These are phyloP conservation scores for Yamadazyma takamatsuzukensis DNA, from an alignment of 805 yeast genomes.

Conservation along the genomic window DNA sequence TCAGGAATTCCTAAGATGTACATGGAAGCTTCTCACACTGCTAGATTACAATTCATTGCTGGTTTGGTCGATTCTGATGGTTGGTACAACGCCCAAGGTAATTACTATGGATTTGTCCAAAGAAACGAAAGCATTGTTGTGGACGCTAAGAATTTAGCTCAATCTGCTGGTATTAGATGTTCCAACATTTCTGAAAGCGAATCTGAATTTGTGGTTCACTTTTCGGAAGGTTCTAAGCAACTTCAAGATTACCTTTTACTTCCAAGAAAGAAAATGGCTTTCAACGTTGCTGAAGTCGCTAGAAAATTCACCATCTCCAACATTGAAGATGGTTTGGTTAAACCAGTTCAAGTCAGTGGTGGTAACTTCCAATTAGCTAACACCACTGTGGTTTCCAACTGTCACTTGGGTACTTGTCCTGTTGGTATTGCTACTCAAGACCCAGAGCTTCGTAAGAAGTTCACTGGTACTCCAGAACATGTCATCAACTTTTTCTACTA, in stretches of 20 bases:
- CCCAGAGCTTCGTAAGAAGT: slow-evolving; percentile 87
- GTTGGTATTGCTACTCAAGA: slow-evolving; percentile 99
- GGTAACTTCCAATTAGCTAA: slow-evolving; percentile 1
- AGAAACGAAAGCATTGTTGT: not conserved
- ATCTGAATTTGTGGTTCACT: not conserved
- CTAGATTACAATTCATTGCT: slow-evolving; percentile 5
- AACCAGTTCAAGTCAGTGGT: slow-evolving; percentile 7
- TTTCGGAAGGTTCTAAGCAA: not conserved
- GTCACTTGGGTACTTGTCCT: slow-evolving; percentile 87
- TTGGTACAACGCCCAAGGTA: slow-evolving; percentile 1
- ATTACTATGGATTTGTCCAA: not conserved
- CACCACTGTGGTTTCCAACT: slow-evolving; percentile 1
- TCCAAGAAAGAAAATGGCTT: slow-evolving; percentile 6
- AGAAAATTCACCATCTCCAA: slow-evolving; percentile 2
- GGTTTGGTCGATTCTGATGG: slow-evolving; percentile 9
- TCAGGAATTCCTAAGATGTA: not conserved
- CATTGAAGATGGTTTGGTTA: slow-evolving; percentile 3
- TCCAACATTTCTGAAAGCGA: not conserved
- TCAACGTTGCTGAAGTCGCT: slow-evolving; percentile 1
- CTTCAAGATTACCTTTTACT: slow-evolving; percentile 6
- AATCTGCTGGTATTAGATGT: not conserved
- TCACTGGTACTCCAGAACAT: slow-evolving; percentile 96
- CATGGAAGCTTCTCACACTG: slow-evolving; percentile 2
- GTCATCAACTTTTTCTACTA: slow-evolving; percentile 97
- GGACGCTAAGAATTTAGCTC: not conserved